Conservation (phyloP, 2,329 filamentous ascomycete genomes). For the Monilinia fructigena region DNA sequence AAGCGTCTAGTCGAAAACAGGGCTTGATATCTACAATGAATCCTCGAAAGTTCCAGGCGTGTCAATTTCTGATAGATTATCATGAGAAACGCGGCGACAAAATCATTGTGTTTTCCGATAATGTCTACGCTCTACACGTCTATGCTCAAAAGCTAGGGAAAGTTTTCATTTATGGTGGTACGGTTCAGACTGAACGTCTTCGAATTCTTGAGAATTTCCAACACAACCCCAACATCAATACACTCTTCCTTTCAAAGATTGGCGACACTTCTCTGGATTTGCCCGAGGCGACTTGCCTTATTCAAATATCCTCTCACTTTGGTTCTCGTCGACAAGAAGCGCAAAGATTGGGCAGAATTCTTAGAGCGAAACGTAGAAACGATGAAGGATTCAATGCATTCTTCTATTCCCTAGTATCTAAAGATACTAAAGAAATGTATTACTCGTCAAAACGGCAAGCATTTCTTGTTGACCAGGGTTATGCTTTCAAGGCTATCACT, state of each 20-base stretch:
- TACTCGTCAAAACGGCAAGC: slow-evolving; percentile 96
- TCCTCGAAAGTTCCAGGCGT: slow-evolving; percentile 92
- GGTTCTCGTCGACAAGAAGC: slow-evolving; percentile 96
- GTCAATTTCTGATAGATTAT: slow-evolving; percentile 97
- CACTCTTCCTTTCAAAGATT: slow-evolving; percentile 94
- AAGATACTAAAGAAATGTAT: slow-evolving; percentile 97
- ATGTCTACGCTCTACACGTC: slow-evolving; percentile 84
- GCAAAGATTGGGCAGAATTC: slow-evolving; percentile 86
- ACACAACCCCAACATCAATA: slow-evolving; percentile 85
- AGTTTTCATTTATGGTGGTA: slow-evolving; percentile 88
- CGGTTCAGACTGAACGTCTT: slow-evolving; percentile 76
- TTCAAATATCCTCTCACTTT: slow-evolving; percentile 97
- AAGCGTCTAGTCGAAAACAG: slow-evolving; percentile 64
- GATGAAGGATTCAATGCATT: slow-evolving; percentile 99
- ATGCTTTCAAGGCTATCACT: slow-evolving; percentile 98
- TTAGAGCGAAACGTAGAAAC: slow-evolving; percentile 91
- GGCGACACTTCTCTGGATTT: slow-evolving; percentile 97
- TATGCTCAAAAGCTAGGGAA: slow-evolving; percentile 84
- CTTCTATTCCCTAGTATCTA: slow-evolving; percentile 96
- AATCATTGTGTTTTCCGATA: slow-evolving; percentile 97
- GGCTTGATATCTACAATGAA: slow-evolving; percentile 92
- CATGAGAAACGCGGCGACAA: slow-evolving; percentile 94
- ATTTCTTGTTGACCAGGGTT: slow-evolving; percentile 96
- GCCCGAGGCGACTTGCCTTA: slow-evolving; percentile 92
- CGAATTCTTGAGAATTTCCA: slow-evolving; percentile 92